Evolutionary conservation across 352 stramenopile genomes (phyloP), one percentile per base, ranked within the genome.

Genomic region (Proteromonas lacertae): DNA sequence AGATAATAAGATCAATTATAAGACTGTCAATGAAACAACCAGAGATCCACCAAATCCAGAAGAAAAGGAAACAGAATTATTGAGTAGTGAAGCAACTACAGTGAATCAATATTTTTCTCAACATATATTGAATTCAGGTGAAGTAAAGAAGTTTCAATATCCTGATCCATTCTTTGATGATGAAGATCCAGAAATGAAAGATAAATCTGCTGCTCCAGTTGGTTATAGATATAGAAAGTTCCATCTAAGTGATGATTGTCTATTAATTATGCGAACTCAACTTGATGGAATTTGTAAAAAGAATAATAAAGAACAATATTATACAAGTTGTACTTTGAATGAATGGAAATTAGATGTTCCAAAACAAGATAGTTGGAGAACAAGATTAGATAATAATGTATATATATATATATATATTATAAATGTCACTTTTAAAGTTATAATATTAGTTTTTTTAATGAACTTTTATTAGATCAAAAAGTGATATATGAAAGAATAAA

Each of bases 51-150:
- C 80, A 0, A 52, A 42, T 13, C 51, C 59, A 16, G 42, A 50
- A 18, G 43, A 59, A 5, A 45, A 49, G 7, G 38, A 49, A 9
- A 52, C 55, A 22, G 36, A 36, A 19, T 20, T 92, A 47, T 61
- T 96, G 9, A 74, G 59, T 40, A 58, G 93, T 4, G 82, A 96
- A 42, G 80, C 80, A 1, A 94, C 82, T 4, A 86, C 84, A 62
- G 91, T 96, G 52, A 93, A 93, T 59, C 78, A 94, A 53, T 92
- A 92, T 53, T 80, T 94, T 52, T 88, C 77, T 20, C 82, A 96
- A 50, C 80, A 94, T 53, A 77, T 92, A 28, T 56, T 92, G 19
- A 71, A 78, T 18, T 30, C 57, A 9, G 10, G 2, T 23, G 13
- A 3, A 13, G 3, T 13, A 13, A 13, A 13, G 26, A 38, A 47